These are phyloP conservation scores for Clarireedia homoeocarpa DNA, from an alignment of 2,329 filamentous ascomycete species.

Conservation along the genomic window DNA sequence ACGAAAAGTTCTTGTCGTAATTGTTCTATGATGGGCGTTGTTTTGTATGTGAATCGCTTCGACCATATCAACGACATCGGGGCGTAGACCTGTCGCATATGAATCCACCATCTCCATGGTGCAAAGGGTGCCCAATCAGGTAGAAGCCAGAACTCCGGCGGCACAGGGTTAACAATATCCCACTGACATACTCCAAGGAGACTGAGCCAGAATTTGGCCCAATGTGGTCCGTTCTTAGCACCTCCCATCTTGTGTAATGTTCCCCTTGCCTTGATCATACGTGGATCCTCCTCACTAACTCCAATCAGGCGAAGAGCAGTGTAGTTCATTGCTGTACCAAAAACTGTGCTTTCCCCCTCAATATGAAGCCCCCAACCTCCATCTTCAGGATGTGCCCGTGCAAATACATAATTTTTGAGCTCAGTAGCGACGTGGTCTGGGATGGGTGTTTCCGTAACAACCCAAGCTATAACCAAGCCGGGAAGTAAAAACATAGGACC, in stretches of 20 bases:
- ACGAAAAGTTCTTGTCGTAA: slow-evolving; percentile 77
- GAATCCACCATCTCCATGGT: slow-evolving; percentile 96
- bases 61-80: slow-evolving; percentile 90
- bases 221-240: slow-evolving; percentile 77
- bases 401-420: slow-evolving; percentile 81
- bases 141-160: slow-evolving; percentile 86
- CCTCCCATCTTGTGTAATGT: slow-evolving; percentile 81
- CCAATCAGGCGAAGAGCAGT: slow-evolving; percentile 72
- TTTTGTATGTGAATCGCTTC: slow-evolving; percentile 68
- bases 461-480: slow-evolving; percentile 77
- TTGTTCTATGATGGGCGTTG: slow-evolving; percentile 64
- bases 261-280: slow-evolving; percentile 77
- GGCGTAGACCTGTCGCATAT: slow-evolving; percentile 93
- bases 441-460: slow-evolving; percentile 82
- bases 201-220: slow-evolving; percentile 94
- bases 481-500: slow-evolving; percentile 94
- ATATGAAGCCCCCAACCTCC: slow-evolving; percentile 98
- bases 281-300: slow-evolving; percentile 71
- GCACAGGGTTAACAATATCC: slow-evolving; percentile 91
- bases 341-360: slow-evolving; percentile 85
- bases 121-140: slow-evolving; percentile 86
- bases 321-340: slow-evolving; percentile 88
- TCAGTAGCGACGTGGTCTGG: slow-evolving; percentile 73
- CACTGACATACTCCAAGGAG: slow-evolving; percentile 76
- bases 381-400: slow-evolving; percentile 74